A percentile compares a stretch with the other conserved stretches of the same genome.
Evolutionary conservation across 257 asterid species (phyloP).

Genomic region (Scutellaria baicalensis): DNA sequence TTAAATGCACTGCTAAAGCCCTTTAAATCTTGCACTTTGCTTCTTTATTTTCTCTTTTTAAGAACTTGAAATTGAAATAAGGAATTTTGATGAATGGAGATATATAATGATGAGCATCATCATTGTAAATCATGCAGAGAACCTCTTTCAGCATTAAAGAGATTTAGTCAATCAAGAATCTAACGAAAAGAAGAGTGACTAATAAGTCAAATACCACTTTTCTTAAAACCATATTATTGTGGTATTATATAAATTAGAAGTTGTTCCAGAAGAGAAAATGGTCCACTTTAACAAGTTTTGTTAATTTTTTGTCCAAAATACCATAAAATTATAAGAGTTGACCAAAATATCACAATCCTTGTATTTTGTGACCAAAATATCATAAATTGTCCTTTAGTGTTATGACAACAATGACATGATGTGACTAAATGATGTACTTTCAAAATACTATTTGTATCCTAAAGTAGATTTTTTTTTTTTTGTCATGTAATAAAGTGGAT

Average conservation of each 20-base stretch:
- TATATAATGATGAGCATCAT: constrained; percentile 16
- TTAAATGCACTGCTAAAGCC: background rate
- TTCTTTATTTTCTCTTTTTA: background rate
- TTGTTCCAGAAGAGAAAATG: background rate
- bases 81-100: background rate
- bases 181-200: background rate
- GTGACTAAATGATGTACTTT: too few species aligned
- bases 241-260: background rate
- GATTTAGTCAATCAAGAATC: constrained; percentile 15
- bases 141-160: constrained; percentile 12
- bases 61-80: too few species aligned
- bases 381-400: too few species aligned
- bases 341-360: too few species aligned
- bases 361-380: too few species aligned
- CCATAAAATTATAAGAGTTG: too few species aligned
- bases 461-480: too few species aligned
- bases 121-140: constrained; percentile 12
- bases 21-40: background rate
- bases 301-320: too few species aligned
- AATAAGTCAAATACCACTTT: constrained; percentile 10
- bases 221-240: background rate
- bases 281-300: background rate
- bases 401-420: too few species aligned
- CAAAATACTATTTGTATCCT: too few species aligned
- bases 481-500: too few species aligned